Conservation (phyloP, 768 basidiomycete genomes). For the Dendrothele bispora region DNA sequence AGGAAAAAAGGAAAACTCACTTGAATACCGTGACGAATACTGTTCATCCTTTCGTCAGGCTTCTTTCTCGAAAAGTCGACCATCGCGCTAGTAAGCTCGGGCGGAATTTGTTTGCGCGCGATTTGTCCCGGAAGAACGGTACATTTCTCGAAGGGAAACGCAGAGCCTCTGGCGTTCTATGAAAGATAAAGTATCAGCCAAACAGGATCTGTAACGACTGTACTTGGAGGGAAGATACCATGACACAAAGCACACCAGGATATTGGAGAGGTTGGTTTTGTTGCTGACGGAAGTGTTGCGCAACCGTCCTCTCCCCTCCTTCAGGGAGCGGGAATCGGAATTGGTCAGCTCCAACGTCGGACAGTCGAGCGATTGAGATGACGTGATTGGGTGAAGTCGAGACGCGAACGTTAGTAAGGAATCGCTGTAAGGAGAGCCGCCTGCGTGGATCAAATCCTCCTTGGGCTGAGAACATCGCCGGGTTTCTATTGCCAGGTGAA, state of each 20-base stretch:
- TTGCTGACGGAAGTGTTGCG: constrained; percentile 25
- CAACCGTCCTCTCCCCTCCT: constrained; percentile 47
- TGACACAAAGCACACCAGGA: constrained; percentile 55
- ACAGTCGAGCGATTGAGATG: constrained; percentile 49
- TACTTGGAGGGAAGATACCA: constrained; percentile 48
- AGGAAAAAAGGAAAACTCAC: no score
- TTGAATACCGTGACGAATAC: constrained; percentile 53
- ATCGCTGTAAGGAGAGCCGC: constrained; percentile 38
- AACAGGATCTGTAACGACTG: no score
- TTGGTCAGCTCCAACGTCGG: constrained; percentile 44
- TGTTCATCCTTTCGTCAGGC: constrained; percentile 55
- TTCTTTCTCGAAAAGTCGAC: constrained; percentile 67
- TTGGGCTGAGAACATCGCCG: constrained; percentile 33
- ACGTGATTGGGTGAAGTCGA: constrained; percentile 17
- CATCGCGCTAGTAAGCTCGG: constrained; percentile 62
- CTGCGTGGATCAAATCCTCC: constrained; percentile 48
- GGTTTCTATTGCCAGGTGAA: constrained; percentile 21
- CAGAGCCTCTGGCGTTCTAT: constrained; percentile 61
- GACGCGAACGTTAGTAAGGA: constrained; percentile 35
- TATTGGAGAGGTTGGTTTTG: constrained; percentile 34
- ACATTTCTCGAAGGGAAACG: constrained; percentile 70
- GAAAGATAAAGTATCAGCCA: no score
- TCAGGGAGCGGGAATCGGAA: constrained; percentile 50
- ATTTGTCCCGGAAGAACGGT: constrained; percentile 64
- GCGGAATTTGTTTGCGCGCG: constrained; percentile 69